Evolutionary conservation across 805 yeast genomes (phyloP), one percentile per base, ranked within the genome.

Genomic region (Starmerella davenportii): DNA sequence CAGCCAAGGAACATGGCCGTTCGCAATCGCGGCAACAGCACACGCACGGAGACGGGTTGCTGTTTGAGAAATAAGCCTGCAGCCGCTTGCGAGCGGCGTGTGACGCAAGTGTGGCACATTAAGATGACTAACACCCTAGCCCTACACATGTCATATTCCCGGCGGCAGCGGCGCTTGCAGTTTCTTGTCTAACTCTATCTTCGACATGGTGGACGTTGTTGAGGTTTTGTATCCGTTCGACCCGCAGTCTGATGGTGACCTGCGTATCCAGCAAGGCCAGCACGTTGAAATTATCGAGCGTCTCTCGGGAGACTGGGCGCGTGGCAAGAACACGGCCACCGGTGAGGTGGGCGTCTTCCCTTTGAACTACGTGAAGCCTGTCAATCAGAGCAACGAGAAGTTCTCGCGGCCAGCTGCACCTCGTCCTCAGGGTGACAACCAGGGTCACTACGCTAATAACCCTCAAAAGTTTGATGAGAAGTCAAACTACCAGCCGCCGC

Each of bases 271-370:
- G 27, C 65, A 61, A 29, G 95, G 92, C 39, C 87, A 78, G 45
- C 72, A 68, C 50, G 56, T 90, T 36, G 68, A 69, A 24, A 70
- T 90, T 4, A 40, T 72, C 4, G 93, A 84, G 53, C 79, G 72
- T 51, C 65, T 77, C 35, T 79, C 87, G 17, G 66, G 69, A 29
- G 87, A 84, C 53, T 87, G 98, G 98, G 84, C 90, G 79, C 77
- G 71, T 53, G 98, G 98, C 35, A 55, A 57, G 28, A 52, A 52
- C 40, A 32, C 46, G 34, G 60, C 62, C 15, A 55, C 65, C 33
- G 66, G 70, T 42, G 69, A 71, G 4, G 67, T 69, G 5, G 98
- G 96, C 32, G 75, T 85, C 53, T 85, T 90, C 62, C 98, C 98
- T 7, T 63, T 87, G 1, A 81, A 81, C 55, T 87, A 90, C 53